phyloP scores from a whole-genome alignment of 2,329 filamentous ascomycete genomes.

The Cladosporium halotolerans region DNA sequence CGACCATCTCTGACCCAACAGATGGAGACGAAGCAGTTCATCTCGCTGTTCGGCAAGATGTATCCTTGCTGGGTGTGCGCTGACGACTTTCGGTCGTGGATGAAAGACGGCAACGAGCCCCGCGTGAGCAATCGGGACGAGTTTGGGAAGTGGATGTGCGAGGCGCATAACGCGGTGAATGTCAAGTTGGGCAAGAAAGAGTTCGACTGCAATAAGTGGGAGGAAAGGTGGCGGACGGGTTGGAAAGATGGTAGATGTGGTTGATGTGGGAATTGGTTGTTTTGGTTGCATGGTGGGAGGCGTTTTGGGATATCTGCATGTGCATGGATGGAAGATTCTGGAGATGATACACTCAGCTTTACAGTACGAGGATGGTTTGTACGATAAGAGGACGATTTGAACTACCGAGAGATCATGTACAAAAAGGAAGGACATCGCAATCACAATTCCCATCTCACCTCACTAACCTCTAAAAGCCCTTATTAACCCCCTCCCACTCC shows the following conservation, averaged over 20 bases:
- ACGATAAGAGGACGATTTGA: background rate
- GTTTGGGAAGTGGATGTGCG: slow-evolving; percentile 77
- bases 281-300: slow-evolving; percentile 5
- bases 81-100: slow-evolving; percentile 80
- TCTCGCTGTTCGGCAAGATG: slow-evolving; percentile 72
- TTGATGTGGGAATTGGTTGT: slow-evolving; percentile 28
- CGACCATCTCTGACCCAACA: slow-evolving; percentile 64
- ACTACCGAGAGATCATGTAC: no score
- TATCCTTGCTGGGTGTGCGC: slow-evolving; percentile 97
- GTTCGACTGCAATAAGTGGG: slow-evolving; percentile 87
- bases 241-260: slow-evolving; percentile 68
- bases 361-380: background rate
- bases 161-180: slow-evolving; percentile 83
- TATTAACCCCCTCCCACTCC: slow-evolving; percentile 22
- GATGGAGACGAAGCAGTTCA: slow-evolving; percentile 68
- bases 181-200: slow-evolving; percentile 80
- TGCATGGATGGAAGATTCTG: background rate
- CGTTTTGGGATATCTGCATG: background rate
- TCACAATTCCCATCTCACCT: background rate
- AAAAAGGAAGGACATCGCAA: background rate
- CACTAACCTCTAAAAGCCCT: slow-evolving; percentile 17
- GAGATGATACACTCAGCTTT: background rate
- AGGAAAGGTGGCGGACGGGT: slow-evolving; percentile 90
- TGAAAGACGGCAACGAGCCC: slow-evolving; percentile 63
- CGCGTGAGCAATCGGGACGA: slow-evolving; percentile 54